Conservation (phyloP, 176 grass and related monocot genomes). For the Zea mays region Zm-B73-REFERENCE-NAM-5.0 NC_050099.1:18075501-18076000, state of each 20-base stretch:
- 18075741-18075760: background rate
- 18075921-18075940: conserved; percentile 34
- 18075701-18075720: background rate
- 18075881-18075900: conserved; percentile 21
- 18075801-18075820: background rate
- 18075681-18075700: no score
- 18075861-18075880: background rate
- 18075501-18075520: no score
- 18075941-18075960: conserved; percentile 62
- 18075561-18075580: background rate
- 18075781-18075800: background rate
- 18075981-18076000: conserved; percentile 54
- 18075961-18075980: conserved; percentile 12
- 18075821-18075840: conserved; percentile 2
- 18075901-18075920: conserved; percentile 27
- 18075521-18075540: no score
- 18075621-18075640: background rate
- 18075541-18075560: no score
- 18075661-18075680: background rate
- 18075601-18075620: background rate
- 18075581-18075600: background rate
- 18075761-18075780: background rate
- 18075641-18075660: background rate
- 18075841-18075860: conserved; percentile 5
- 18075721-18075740: background rate